Evolutionary conservation across 2,329 filamentous ascomycete species (phyloP).

Genomic region (Penicillium sclerotigenum): DNA sequence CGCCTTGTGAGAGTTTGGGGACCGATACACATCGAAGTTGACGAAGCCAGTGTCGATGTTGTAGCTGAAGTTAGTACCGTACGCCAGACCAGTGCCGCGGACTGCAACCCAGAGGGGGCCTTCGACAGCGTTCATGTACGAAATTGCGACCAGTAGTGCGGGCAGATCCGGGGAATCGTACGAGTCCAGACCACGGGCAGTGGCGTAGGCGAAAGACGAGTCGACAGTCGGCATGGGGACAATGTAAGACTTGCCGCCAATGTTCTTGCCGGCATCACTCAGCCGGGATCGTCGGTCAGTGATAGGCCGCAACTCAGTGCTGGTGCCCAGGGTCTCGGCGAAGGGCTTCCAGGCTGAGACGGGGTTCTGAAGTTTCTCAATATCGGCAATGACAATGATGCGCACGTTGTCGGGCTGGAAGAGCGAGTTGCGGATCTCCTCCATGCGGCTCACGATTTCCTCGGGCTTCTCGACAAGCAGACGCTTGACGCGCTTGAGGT

Average conservation of each 20-base stretch:
- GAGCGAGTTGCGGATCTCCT: slow-evolving; percentile 69
- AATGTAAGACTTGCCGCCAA: slow-evolving; percentile 73
- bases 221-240: slow-evolving; percentile 91
- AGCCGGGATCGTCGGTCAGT: slow-evolving; percentile 68
- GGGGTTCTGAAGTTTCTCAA: slow-evolving; percentile 70
- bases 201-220: slow-evolving; percentile 80
- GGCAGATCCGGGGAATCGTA: slow-evolving; percentile 76
- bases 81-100: slow-evolving; percentile 88
- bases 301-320: slow-evolving; percentile 64
- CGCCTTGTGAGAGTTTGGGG: slow-evolving; percentile 83
- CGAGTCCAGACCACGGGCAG: slow-evolving; percentile 68
- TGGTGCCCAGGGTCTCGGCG: slow-evolving; percentile 50
- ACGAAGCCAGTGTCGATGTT: slow-evolving; percentile 76
- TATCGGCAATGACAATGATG: slow-evolving; percentile 75
- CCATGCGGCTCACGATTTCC: slow-evolving; percentile 71
- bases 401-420: slow-evolving; percentile 85
- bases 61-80: slow-evolving; percentile 76
- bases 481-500: slow-evolving; percentile 80
- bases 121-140: slow-evolving; percentile 90
- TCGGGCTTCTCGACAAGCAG: slow-evolving; percentile 74
- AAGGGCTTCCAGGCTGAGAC: slow-evolving; percentile 75
- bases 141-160: slow-evolving; percentile 79
- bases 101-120: slow-evolving; percentile 93
- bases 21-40: slow-evolving; percentile 83
- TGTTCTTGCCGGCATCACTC: slow-evolving; percentile 68